phyloP scores from a whole-genome alignment of 441 rosid genomes.

The Flueggea neowawraea region DNA sequence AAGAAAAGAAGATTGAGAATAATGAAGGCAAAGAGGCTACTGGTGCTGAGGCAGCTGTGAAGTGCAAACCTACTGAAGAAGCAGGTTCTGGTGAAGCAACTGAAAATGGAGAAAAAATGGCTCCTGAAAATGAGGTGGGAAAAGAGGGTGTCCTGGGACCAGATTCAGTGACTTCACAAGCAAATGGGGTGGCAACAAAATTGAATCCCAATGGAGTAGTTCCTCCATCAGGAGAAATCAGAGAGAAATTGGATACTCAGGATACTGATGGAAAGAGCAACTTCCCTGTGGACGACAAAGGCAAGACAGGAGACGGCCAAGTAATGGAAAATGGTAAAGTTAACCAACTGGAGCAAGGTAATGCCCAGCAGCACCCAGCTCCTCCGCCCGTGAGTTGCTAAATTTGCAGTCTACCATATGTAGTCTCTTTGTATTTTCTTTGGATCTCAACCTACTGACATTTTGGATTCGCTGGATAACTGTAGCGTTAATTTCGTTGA shows the following conservation, averaged over 20 bases:
- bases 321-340: conserved; percentile 34
- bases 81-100: conserved; percentile 19
- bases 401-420: conserved; percentile 15
- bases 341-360: conserved; percentile 23
- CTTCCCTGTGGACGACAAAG: conserved; percentile 23
- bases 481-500: conserved; percentile 30
- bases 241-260: conserved; percentile 19
- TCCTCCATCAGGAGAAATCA: conserved; percentile 21
- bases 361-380: conserved; percentile 22
- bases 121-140: conserved; percentile 20
- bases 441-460: conserved; percentile 15
- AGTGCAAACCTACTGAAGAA: conserved; percentile 25
- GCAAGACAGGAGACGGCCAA: conserved; percentile 27
- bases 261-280: conserved; percentile 16
- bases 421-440: conserved; percentile 10
- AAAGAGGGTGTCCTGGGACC: conserved; percentile 19
- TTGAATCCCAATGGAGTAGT: conserved; percentile 24
- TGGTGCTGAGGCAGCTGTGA: conserved; percentile 15
- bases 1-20: conserved; percentile 15
- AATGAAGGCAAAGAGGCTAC: conserved; percentile 17
- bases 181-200: conserved; percentile 28
- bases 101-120: conserved; percentile 16
- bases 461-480: conserved; percentile 32
- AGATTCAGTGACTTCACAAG: conserved; percentile 20
- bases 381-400: conserved; percentile 38